These are phyloP conservation scores for Fusarium tuaranense DNA, from an alignment of 2,329 filamentous ascomycete genomes.

Conservation along the genomic window DNA sequence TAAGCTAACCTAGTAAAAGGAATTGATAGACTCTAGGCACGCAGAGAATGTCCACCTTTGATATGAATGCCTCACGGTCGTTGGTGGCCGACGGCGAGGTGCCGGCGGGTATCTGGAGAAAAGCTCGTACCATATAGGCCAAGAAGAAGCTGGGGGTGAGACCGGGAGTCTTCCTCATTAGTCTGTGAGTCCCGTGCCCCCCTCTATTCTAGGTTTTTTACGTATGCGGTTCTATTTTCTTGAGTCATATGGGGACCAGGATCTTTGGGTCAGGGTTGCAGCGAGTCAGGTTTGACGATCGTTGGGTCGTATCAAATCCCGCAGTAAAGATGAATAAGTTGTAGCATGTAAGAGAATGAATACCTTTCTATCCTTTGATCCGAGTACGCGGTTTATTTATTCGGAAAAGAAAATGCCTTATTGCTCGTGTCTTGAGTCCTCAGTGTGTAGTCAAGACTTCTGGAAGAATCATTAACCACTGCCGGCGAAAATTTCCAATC, in stretches of 20 bases:
- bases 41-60: slow-evolving; percentile 11
- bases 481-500: background rate
- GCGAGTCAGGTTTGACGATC: slow-evolving; percentile 7
- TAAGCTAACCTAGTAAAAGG: slow-evolving; percentile 12
- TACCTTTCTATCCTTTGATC: background rate
- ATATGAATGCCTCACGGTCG: slow-evolving; percentile 6
- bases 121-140: background rate
- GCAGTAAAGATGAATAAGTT: background rate
- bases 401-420: background rate
- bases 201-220: slow-evolving; percentile 16
- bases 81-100: slow-evolving; percentile 27
- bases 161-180: background rate
- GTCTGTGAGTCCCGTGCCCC: background rate
- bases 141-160: background rate
- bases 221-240: slow-evolving; percentile 22
- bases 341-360: background rate
- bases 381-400: background rate
- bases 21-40: background rate
- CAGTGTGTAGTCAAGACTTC: background rate
- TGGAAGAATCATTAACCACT: background rate
- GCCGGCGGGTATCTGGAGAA: slow-evolving; percentile 19
- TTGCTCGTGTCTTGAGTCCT: background rate
- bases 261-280: background rate
- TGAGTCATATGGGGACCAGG: slow-evolving; percentile 21
- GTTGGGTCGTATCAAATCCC: background rate